Evolutionary conservation across 441 rosid species (phyloP).

Genomic region (Cnidoscolus chayamansa): DNA sequence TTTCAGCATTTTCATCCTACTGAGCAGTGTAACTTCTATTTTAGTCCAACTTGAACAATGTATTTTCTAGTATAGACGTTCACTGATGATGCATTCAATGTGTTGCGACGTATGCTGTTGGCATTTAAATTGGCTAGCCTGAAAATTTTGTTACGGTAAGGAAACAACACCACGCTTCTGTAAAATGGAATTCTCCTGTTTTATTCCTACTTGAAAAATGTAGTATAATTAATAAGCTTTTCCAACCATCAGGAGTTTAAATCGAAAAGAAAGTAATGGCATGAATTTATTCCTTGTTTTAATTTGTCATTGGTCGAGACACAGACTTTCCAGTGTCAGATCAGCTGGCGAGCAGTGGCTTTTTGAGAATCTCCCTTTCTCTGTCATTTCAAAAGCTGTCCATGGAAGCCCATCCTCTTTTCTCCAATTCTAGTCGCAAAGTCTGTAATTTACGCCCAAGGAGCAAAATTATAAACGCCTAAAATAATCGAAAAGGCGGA

Average conservation of each 20-base stretch:
- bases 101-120: not conserved
- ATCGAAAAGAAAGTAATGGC: too few relatives aligned
- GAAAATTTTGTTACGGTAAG: not conserved
- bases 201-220: too few relatives aligned
- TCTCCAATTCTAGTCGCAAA: conserved; percentile 57
- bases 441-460: conserved; percentile 33
- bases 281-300: not conserved
- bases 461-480: not conserved
- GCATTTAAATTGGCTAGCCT: not conserved
- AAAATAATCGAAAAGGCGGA: not conserved
- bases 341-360: not conserved
- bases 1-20: conserved; percentile 7
- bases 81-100: not conserved
- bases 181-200: too few relatives aligned
- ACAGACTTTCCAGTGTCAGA: not conserved
- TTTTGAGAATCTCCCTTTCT: not conserved
- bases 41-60: not conserved
- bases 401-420: conserved; percentile 76
- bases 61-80: conserved; percentile 17
- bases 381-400: conserved; percentile 43
- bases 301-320: not conserved
- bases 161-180: not conserved
- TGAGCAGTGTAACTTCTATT: not conserved
- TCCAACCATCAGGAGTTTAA: too few relatives aligned
- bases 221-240: too few relatives aligned